Percentiles rank a stretch among this genome's conserved stretches.
Evolutionary conservation across 495 filamentous ascomycete genomes (phyloP).

Genomic region (Collariella sp.): DNA sequence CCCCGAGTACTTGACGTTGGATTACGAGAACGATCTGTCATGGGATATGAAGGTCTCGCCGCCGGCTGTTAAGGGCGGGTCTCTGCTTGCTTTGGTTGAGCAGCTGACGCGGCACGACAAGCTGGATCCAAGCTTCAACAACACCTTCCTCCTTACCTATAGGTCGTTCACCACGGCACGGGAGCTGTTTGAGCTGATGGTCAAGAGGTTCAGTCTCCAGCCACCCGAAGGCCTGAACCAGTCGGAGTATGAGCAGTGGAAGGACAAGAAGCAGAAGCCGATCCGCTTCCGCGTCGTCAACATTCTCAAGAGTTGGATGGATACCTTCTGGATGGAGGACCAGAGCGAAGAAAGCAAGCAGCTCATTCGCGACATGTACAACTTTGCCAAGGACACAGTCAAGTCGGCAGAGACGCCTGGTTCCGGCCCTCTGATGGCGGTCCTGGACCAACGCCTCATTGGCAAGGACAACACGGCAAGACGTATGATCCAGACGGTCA

Average conservation of each 20-base stretch:
- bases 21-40: constrained; percentile 81
- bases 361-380: constrained; percentile 77
- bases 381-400: constrained; percentile 84
- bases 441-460: constrained; percentile 76
- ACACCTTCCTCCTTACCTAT: constrained; percentile 95
- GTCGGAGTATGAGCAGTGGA: constrained; percentile 76
- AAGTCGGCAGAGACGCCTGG: constrained; percentile 88
- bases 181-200: constrained; percentile 87
- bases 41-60: constrained; percentile 72
- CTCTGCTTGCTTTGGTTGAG: constrained; percentile 83
- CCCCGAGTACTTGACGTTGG: constrained; percentile 76
- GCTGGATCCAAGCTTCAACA: constrained; percentile 91
- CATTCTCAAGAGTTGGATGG: constrained; percentile 96
- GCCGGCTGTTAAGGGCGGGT: constrained; percentile 76
- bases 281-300: constrained; percentile 95
- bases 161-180: constrained; percentile 84
- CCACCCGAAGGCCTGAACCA: constrained; percentile 75
- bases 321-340: constrained; percentile 97
- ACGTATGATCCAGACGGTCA: constrained; percentile 76
- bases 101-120: constrained; percentile 93
- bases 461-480: constrained; percentile 85
- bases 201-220: constrained; percentile 83
- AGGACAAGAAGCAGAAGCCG: constrained; percentile 86
- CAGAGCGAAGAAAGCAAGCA: constrained; percentile 72
- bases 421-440: constrained; percentile 65